Evolutionary conservation across 2,329 filamentous ascomycete genomes (phyloP).

Genomic region (Juglanconis sp.): DNA sequence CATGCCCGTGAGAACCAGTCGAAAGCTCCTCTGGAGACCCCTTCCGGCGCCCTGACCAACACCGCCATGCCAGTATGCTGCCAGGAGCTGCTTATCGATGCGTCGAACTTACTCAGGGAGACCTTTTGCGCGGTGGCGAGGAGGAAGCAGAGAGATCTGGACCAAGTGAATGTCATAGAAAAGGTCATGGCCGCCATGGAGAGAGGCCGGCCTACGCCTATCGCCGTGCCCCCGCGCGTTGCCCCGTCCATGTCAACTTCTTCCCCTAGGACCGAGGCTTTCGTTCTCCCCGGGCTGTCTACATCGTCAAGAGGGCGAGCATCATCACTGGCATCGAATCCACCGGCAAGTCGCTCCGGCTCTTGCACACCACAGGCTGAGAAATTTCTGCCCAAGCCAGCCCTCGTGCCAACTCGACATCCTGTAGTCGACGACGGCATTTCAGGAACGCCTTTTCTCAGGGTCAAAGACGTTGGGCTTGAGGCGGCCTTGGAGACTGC

Average conservation of each 20-base stretch:
- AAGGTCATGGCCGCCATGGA: slow-evolving; percentile 38
- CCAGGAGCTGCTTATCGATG: slow-evolving; percentile 43
- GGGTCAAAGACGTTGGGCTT: slow-evolving; percentile 32
- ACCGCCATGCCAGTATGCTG: slow-evolving; percentile 43
- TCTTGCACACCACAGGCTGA: slow-evolving; percentile 20
- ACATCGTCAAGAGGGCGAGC: slow-evolving; percentile 16
- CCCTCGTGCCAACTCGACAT: slow-evolving; percentile 19
- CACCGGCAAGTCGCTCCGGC: slow-evolving; percentile 2
- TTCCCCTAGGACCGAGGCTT: slow-evolving; percentile 8
- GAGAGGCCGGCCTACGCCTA: slow-evolving; percentile 7
- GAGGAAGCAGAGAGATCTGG: slow-evolving; percentile 36
- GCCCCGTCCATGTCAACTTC: slow-evolving; percentile 1
- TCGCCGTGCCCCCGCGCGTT: slow-evolving; percentile 1
- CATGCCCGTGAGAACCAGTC: slow-evolving; percentile 38
- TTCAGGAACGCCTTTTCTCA: slow-evolving; percentile 51
- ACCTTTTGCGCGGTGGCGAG: slow-evolving; percentile 50
- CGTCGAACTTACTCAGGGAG: slow-evolving; percentile 43
- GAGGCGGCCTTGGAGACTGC: background rate
- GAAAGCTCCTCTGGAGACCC: slow-evolving; percentile 25
- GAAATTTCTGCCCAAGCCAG: slow-evolving; percentile 18
- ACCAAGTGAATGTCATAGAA: slow-evolving; percentile 42
- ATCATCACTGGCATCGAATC: slow-evolving; percentile 11
- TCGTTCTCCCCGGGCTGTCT: slow-evolving; percentile 11
- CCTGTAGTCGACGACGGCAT: slow-evolving; percentile 46
- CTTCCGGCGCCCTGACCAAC: slow-evolving; percentile 28